Conservation (phyloP, 192 early-diverging fungal species). For the Backusella luteola region DNA sequence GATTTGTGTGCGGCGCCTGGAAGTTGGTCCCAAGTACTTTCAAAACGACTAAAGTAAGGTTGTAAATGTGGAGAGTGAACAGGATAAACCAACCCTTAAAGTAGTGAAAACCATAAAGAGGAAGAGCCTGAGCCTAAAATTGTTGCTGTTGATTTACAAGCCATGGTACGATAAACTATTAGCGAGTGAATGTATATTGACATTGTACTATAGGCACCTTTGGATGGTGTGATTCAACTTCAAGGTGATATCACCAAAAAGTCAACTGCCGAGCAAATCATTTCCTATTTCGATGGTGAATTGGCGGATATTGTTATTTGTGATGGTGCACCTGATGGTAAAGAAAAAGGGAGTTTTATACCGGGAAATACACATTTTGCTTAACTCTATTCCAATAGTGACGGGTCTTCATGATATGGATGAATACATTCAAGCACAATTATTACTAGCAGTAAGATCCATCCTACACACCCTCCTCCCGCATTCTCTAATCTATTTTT, state of each 20-base stretch:
- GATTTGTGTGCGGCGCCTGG: conserved; percentile 98
- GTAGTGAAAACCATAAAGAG: conserved; percentile 49
- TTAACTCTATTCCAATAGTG: conserved; percentile 42
- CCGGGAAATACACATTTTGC: background rate
- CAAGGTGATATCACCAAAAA: conserved; percentile 98
- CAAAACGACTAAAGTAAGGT: conserved; percentile 55
- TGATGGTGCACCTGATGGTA: conserved; percentile 94
- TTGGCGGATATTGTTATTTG: conserved; percentile 93
- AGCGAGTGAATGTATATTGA: background rate
- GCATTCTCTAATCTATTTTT: background rate
- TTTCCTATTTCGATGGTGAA: conserved; percentile 84
- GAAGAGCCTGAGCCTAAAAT: conserved; percentile 68
- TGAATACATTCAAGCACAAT: conserved; percentile 98
- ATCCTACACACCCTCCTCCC: background rate
- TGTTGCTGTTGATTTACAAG: conserved; percentile 94
- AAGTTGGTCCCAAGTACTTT: conserved; percentile 94
- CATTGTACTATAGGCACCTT: conserved; percentile 60
- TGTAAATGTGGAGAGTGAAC: too few relatives aligned
- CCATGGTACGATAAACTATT: conserved; percentile 61
- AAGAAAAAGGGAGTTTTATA: background rate
- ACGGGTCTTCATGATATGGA: conserved; percentile 99
- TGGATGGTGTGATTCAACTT: conserved; percentile 89
- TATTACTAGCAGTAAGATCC: conserved; percentile 71
- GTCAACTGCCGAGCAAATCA: conserved; percentile 89
- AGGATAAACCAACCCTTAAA: too few relatives aligned